Evolutionary conservation across 2,329 filamentous ascomycete species (phyloP), one percentile per base, ranked within the genome.

Genomic region (Mariannaea sp.): DNA sequence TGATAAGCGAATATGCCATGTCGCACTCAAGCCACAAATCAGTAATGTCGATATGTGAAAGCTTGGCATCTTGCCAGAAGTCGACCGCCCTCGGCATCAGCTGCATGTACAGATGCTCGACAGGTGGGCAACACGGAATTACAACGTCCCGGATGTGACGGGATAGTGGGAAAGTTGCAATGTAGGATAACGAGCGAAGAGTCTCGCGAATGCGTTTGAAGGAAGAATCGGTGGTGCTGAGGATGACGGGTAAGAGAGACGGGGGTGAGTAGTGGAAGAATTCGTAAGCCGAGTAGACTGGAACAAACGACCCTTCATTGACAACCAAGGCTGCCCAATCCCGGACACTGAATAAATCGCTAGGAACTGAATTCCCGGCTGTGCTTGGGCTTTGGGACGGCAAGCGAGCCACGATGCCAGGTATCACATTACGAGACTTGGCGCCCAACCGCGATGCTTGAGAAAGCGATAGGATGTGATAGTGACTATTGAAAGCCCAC

Each of bases 261-360:
- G 84, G 86, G 6, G 87, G 80, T 1, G 78, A 75, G 38, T 84
- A 83, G 29, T 85, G 75, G 64, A 87, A 89, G 71, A 86, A 90
- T 62, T 90, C 85, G 67, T 90, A 88, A 4, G 82, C 85, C 40
- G 80, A 80, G 71, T 90, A 92, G 5, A 84, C 86, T 52, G 80
- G 79, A n/a, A 88, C 79, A 4, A 84, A 90, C 0, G 87, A 90
- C 7, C 88, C 87, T 72, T 93, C 89, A 67, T 92, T 92, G 58
- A 91, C 81, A 2, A 81, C 74, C 0, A 91, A 64, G 14, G 81
- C 78, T 0, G 77, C 78, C 89, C 89, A 92, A 2, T 80, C 80
- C 1, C 81, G 78, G n/a, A 81, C 73, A 20, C 77, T 77, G 38
- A 90, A 79, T 1, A 90, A 70, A 9, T 66, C 68, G 57, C 69